Percentiles rank a stretch among this genome's conserved stretches.
These are phyloP conservation scores for Fusarium fujikuroi DNA, from an alignment of 2,329 filamentous ascomycete genomes.

Conservation along the genomic window DNA sequence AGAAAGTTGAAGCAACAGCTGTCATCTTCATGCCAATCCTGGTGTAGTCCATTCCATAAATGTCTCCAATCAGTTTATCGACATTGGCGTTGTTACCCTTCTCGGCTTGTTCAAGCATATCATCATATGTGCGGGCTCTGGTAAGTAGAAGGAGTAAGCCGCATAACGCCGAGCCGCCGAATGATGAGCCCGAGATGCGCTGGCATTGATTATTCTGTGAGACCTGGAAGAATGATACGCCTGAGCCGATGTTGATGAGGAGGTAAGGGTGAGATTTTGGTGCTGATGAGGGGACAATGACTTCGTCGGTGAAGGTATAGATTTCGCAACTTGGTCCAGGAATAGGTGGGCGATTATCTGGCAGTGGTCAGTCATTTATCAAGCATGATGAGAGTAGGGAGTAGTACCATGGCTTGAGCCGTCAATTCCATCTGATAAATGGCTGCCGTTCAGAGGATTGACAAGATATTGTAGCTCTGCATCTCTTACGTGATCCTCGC, in stretches of 20 bases:
- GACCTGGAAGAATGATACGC: constrained; percentile 97
- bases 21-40: constrained; percentile 97
- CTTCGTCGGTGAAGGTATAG: constrained; percentile 90
- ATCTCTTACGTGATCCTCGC: not conserved
- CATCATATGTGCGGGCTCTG: constrained; percentile 90
- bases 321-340: constrained; percentile 71
- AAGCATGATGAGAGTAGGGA: accelerated
- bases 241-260: constrained; percentile 96
- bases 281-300: constrained; percentile 87
- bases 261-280: constrained; percentile 92
- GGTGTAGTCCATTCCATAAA: constrained; percentile 94
- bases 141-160: constrained; percentile 93
- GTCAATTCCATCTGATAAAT: constrained; percentile 16
- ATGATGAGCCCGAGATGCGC: constrained; percentile 91
- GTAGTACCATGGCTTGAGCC: constrained; percentile 17
- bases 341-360: constrained; percentile 15
- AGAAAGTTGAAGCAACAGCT: constrained; percentile 95
- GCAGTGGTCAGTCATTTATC: accelerated
- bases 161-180: constrained; percentile 96
- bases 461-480: not conserved
- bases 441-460: not conserved
- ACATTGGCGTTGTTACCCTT: constrained; percentile 91
- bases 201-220: constrained; percentile 86
- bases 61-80: constrained; percentile 97
- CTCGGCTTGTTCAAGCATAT: constrained; percentile 93